These are phyloP conservation scores for Colletotrichum navitas DNA, from an alignment of 2,329 filamentous ascomycete species.

Conservation along the genomic window DNA sequence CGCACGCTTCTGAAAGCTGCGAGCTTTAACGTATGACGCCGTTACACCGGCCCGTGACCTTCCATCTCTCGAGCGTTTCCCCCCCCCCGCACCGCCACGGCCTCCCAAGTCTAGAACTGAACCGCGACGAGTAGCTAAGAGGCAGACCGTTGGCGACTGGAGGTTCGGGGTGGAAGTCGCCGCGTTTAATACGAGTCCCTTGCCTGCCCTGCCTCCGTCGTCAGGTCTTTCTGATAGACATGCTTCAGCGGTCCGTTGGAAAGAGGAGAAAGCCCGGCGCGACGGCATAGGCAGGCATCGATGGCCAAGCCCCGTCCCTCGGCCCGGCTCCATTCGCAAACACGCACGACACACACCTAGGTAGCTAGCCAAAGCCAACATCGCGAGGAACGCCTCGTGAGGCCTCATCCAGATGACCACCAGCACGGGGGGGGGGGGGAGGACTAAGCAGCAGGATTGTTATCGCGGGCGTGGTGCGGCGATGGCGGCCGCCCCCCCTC, in stretches of 20 bases:
- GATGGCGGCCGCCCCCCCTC: background rate
- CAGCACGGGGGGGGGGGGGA: no score
- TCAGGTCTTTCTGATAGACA: no score
- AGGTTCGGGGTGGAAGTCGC: no score
- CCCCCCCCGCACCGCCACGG: background rate
- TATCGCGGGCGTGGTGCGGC: background rate
- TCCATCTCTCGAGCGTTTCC: constrained; percentile 6
- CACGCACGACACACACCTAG: background rate
- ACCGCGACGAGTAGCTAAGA: background rate
- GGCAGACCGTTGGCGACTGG: background rate
- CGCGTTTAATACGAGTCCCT: no score
- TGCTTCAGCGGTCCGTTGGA: no score
- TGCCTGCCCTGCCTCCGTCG: no score
- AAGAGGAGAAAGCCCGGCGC: no score
- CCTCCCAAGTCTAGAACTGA: background rate
- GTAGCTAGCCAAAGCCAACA: no score
- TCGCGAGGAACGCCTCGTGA: background rate
- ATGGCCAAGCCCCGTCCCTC: background rate
- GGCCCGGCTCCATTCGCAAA: background rate
- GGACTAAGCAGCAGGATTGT: no score
- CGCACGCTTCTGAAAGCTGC: background rate
- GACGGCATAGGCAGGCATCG: background rate
- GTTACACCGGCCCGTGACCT: constrained; percentile 18
- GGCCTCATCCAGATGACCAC: background rate
- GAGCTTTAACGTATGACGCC: constrained; percentile 22